Base-by-base conservation (phyloP, 139 green algal genomes). In the Diplosphaera chodatii region DNA sequence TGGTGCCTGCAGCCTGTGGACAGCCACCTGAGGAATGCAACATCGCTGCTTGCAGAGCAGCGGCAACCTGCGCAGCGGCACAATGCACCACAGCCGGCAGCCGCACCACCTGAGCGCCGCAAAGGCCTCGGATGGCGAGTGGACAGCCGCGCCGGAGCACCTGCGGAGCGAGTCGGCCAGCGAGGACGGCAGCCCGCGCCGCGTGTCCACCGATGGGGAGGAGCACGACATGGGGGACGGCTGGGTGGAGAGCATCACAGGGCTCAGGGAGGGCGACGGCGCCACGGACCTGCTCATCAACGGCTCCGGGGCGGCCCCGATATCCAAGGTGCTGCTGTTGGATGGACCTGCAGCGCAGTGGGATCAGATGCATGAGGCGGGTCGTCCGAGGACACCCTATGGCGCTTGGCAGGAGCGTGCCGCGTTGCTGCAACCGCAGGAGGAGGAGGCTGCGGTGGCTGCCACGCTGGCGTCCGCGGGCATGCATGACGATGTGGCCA, bases 221-320 rank as follows among this genome's bases (percentile, higher is more conserved):
- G 86, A 96, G 69, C 94, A 96, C 70, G 83, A 90, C 76, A 77
- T 93, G 16, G 69, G 75, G 28, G 83, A 96, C 64, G 84, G 92
- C 48, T 86, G 91, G 68, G 72, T 77, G 13, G 91, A 96, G 64
- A 88, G 93, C 64, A 84, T 97, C 67, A 73, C 77, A 13, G 71
- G 63, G 1, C 82, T 96, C 18, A 82, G 67, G 10, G 84, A 94
- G 16, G 91, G 95, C 28, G 89, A 94, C n/a, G 73, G 33, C 18
- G 78, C 80, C 33, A 62, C 73, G 30, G 41, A 70, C 65, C 28
- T 31, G 65, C 65, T 41, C 13, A 70, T 70, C 65, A 70, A 70
- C 31, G 65, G 48, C 48, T 23, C 48, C 48, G 16, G 10, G 18
- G 25, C 55, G 65, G 65, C 40, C 65, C 23, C 37, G 23, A 20